Conservation (phyloP, 371 early-diverging fungal species). For the Coemansia sp. region DNA sequence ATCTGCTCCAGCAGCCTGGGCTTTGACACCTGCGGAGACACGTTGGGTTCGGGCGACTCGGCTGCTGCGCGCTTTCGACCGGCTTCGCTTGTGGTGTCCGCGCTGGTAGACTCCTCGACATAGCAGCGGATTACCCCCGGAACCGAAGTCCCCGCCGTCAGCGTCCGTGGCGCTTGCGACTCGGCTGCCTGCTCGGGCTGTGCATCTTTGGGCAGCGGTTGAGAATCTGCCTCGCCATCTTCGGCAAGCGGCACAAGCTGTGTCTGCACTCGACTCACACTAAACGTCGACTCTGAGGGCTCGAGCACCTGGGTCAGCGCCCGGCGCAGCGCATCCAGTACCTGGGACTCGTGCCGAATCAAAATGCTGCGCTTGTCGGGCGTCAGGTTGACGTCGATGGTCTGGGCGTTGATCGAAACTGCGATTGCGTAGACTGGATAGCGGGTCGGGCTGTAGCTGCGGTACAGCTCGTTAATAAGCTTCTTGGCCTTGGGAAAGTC, state of each 20-base stretch:
- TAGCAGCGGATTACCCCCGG: conserved; percentile 24
- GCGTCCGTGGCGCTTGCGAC: neutral
- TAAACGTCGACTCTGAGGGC: conserved; percentile 22
- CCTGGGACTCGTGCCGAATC: conserved; percentile 67
- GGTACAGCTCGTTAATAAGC: conserved; percentile 80
- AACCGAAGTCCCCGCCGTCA: conserved; percentile 12
- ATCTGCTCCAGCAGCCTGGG: neutral
- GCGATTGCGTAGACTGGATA: conserved; percentile 81
- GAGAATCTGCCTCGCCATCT: neutral
- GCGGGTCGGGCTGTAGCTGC: conserved; percentile 63
- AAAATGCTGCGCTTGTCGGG: conserved; percentile 93
- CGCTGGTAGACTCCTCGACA: neutral
- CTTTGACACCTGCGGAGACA: neutral
- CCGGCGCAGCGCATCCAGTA: conserved; percentile 61
- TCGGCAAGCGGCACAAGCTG: neutral
- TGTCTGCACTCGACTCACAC: conserved; percentile 13
- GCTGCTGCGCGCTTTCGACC: neutral
- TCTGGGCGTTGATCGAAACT: conserved; percentile 61
- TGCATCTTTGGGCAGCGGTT: neutral
- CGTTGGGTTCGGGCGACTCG: neutral
- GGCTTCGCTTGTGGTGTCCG: neutral
- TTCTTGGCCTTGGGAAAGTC: conserved; percentile 66
- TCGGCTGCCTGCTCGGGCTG: neutral
- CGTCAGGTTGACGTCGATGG: conserved; percentile 86
- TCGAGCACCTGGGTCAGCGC: conserved; percentile 22